Evolutionary conservation across 257 asterid species (phyloP).

Genomic region (Verbena officinalis): DNA sequence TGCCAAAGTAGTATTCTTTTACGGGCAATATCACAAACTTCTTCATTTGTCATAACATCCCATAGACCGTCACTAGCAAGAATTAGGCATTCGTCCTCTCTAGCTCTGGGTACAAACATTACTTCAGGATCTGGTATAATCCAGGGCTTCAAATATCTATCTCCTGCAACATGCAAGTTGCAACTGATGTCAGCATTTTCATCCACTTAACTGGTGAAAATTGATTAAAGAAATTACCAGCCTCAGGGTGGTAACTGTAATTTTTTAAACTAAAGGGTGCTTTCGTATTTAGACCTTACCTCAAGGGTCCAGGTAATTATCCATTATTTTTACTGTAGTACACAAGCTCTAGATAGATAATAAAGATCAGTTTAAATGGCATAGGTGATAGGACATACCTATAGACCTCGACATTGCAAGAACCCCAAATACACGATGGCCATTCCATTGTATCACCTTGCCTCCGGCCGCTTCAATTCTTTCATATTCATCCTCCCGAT

Average conservation of each 20-base stretch:
- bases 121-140: conserved; percentile 93
- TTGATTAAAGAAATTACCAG: too few relatives aligned
- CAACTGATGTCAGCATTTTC: too few relatives aligned
- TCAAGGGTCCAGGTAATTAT: too few relatives aligned
- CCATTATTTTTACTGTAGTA: too few relatives aligned
- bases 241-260: too few relatives aligned
- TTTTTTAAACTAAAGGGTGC: too few relatives aligned
- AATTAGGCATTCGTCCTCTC: conserved; percentile 78
- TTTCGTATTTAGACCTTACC: too few relatives aligned
- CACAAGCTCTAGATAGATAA: too few relatives aligned
- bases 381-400: conserved; percentile 62
- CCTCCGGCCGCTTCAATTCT: conserved; percentile 98
- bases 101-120: conserved; percentile 63
- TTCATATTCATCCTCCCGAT: conserved; percentile 89
- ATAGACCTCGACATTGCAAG: conserved; percentile 98
- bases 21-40: conserved; percentile 84
- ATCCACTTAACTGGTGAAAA: too few relatives aligned
- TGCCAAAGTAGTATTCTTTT: conserved; percentile 79
- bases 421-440: conserved; percentile 96
- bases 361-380: too few relatives aligned
- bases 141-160: conserved; percentile 88
- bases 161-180: conserved; percentile 74
- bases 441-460: conserved; percentile 98
- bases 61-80: conserved; percentile 95
- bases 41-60: conserved; percentile 93